Evolutionary conservation across 1,139 yeast genomes (phyloP).

Genomic region (Geotrichum reessii): DNA sequence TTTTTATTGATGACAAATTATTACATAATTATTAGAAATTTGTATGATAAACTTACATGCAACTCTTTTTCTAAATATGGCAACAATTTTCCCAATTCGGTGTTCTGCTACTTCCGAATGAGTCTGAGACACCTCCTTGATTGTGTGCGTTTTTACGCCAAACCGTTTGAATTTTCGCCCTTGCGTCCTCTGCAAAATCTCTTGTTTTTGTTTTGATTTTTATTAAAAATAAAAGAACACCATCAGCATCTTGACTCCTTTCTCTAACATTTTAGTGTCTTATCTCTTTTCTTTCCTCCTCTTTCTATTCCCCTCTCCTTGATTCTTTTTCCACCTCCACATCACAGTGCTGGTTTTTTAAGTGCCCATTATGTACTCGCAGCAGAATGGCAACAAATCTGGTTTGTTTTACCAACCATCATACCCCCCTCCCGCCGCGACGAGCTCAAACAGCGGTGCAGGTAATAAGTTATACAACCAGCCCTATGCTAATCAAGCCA

Average conservation of each 20-base stretch:
- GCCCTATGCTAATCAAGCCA: constrained; percentile 1
- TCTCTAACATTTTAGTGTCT: background rate
- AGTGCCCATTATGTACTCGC: background rate
- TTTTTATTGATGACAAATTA: background rate
- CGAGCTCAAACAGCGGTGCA: background rate
- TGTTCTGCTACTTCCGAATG: background rate
- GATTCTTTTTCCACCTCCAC: background rate
- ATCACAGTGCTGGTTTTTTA: background rate
- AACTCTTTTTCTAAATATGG: background rate
- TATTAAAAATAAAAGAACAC: too few relatives aligned
- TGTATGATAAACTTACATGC: background rate
- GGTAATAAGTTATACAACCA: constrained; percentile 1
- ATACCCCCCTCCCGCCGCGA: constrained; percentile 5
- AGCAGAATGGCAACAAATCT: constrained; percentile 3
- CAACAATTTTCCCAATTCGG: background rate
- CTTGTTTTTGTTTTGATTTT: too few relatives aligned
- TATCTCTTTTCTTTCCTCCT: background rate
- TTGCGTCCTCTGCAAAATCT: background rate
- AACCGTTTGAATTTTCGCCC: background rate
- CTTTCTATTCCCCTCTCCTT: background rate
- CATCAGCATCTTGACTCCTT: background rate
- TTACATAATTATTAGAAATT: background rate
- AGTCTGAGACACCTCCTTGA: background rate
- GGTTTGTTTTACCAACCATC: constrained; percentile 7
- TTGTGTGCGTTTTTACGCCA: background rate